Evolutionary conservation across 257 asterid species (phyloP), one percentile per base, ranked within the genome.

Genomic region (Cinchona pubescens): DNA sequence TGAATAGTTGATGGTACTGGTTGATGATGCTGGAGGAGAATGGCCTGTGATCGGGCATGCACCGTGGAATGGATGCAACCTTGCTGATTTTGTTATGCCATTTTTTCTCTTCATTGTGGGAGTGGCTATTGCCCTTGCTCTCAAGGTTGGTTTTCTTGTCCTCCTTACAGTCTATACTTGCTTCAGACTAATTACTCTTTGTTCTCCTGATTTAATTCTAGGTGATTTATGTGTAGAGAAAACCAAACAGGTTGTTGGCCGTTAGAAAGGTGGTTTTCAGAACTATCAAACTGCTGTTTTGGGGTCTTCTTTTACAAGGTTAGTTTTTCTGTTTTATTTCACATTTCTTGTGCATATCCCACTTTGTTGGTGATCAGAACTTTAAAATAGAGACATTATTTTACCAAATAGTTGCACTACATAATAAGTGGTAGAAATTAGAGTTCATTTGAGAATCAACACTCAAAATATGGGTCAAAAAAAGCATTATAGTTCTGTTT

Each of bases 1-100:
- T 73, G 53, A 58, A 64, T 67, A 91, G 97, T 83, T 89, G 66
- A 91, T 89, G 97, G 75, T 91, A 40, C 83, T 91, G 79, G 97
- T 91, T 71, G 97, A 91, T 78, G 97, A 91, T 73, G 96, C 91
- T 55, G 96, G 97, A 5, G 97, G 87, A 73, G 92, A 86, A 66
- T 89, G 92, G 93, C 92, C 97, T 0, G 82, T 82, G 75, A 89
- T 89, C 43, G 88, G 87, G 30, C 97, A 91, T 77, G 92, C 97
- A 29, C 97, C 97, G 14, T 89, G 96, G 97, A 85, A 89, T 69
- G 97, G 97, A 40, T 91, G 93, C 85, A 88, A 85, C 67, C 90
- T 89, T 80, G 97, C 97, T 72, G 97, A 91, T 86, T 91, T 91
- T 76, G 97, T 88, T 55, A 91, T 91, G 97, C 97, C 97, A 7